Evolutionary conservation across 2,329 filamentous ascomycete species (phyloP).

Genomic region (Xylariaceae sp.): DNA sequence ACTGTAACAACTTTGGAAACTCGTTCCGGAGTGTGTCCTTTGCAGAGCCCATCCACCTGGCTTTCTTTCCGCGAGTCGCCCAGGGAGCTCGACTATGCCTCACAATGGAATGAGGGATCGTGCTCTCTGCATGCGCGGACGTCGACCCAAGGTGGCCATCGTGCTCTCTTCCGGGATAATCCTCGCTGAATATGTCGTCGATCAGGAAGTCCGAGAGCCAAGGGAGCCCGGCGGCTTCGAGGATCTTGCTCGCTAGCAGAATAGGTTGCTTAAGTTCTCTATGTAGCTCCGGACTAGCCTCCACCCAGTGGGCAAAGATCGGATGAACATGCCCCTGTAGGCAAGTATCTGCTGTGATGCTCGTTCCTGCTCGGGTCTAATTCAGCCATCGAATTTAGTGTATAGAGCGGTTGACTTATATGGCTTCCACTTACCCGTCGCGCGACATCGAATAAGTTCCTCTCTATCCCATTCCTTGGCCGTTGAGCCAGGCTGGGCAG

Average conservation of each 20-base stretch:
- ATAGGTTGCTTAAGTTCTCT: constrained; percentile 32
- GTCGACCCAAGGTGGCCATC: neutral
- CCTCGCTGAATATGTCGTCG: constrained; percentile 31
- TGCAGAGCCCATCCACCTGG: constrained; percentile 24
- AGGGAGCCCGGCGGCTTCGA: constrained; percentile 29
- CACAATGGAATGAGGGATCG: constrained; percentile 24
- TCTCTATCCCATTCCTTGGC: constrained; percentile 30
- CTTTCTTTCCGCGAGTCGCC: constrained; percentile 21
- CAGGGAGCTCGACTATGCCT: constrained; percentile 28
- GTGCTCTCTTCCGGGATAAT: constrained; percentile 28
- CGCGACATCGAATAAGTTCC: constrained; percentile 31
- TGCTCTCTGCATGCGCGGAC: constrained; percentile 1
- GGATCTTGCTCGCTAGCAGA: constrained; percentile 32
- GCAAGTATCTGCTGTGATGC: constrained; percentile 15
- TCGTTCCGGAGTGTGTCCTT: constrained; percentile 18
- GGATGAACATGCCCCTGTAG: constrained; percentile 33
- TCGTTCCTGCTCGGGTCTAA: constrained; percentile 22
- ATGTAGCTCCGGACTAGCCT: constrained; percentile 19
- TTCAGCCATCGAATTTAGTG: neutral
- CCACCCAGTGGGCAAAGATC: constrained; percentile 30
- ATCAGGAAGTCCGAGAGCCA: constrained; percentile 36
- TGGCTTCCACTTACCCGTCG: constrained; percentile 26
- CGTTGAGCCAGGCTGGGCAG: constrained; percentile 27
- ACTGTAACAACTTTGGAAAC: constrained; percentile 26
- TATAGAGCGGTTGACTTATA: neutral